A percentile compares a stretch with the other conserved stretches of the same genome.
These are phyloP conservation scores for Peronospora tabacina DNA, from an alignment of 352 stramenopile genomes.

Conservation along the genomic window DNA sequence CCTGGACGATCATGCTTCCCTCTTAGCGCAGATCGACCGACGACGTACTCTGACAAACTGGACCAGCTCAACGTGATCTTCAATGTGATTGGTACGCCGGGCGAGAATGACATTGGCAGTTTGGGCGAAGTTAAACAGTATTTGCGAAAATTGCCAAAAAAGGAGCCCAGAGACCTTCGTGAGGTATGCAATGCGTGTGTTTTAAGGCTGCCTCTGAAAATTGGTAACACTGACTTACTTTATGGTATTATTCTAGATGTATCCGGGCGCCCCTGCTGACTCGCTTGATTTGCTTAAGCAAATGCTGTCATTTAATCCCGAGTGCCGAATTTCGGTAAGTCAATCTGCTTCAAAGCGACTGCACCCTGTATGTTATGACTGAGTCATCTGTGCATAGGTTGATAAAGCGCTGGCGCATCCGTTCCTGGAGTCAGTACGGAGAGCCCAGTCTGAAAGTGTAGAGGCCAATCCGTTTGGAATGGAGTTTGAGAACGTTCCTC, in stretches of 20 bases:
- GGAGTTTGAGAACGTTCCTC: slow-evolving; percentile 83
- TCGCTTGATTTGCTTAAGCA: slow-evolving; percentile 81
- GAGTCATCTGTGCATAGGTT: slow-evolving; percentile 32
- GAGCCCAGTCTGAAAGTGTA: slow-evolving; percentile 60
- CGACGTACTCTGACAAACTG: slow-evolving; percentile 82
- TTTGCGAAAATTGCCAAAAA: slow-evolving; percentile 76
- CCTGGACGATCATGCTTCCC: slow-evolving; percentile 81
- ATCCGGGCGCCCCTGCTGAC: slow-evolving; percentile 66
- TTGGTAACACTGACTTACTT: neutral
- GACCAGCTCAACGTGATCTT: slow-evolving; percentile 95
- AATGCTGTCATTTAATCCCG: slow-evolving; percentile 78
- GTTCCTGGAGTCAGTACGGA: slow-evolving; percentile 75
- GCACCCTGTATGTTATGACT: neutral
- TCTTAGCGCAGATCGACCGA: slow-evolving; percentile 71
- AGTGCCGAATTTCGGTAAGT: slow-evolving; percentile 74
- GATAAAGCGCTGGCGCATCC: slow-evolving; percentile 77
- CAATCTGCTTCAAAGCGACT: neutral
- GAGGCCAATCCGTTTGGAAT: slow-evolving; percentile 79
- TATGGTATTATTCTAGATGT: slow-evolving; percentile 41
- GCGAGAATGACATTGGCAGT: slow-evolving; percentile 81
- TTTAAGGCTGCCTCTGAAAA: neutral
- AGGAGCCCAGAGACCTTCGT: slow-evolving; percentile 62
- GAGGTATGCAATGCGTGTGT: slow-evolving; percentile 31
- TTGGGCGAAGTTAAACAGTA: slow-evolving; percentile 83
- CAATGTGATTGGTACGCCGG: slow-evolving; percentile 91